Base-by-base conservation (phyloP, 331 rosid genomes). In the Quercus lobata region DNA sequence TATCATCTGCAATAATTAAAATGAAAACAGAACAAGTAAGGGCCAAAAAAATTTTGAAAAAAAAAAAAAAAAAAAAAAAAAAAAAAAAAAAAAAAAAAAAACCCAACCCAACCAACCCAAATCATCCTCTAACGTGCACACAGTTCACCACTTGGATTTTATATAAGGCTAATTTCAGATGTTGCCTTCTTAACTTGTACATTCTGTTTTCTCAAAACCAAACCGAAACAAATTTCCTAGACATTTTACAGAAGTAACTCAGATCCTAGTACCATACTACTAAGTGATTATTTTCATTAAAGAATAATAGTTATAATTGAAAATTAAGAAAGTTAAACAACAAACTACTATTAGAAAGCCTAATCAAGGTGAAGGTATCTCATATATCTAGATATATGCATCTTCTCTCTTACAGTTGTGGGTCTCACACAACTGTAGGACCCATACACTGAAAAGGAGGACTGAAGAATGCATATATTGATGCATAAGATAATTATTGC, bases 1-100 rank as follows among this genome's bases (percentile, higher is more conserved):
- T 77, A 92, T 91, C 98, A 92, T 94, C 98, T 94, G 85, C 78
- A 85, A 78, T 41, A 69, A 49, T 69, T 30, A n/a, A 37, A 72
- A 71, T 18, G 14, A 57, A 22, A 57, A 30, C 17, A 57, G 10
- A 34, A 34, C 27, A 68, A 68, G 9, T 34, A 35, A 68, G 35
- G 27, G 72, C 7, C 11, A 27, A 10, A 34, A 16, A n/a, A 34
- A 18, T 0, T 7, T 18, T 18, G 53, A 9, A 19, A 68, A 34
- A 7, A 27, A 27, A 27, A 27, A 27, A 2, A 27, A 18, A 27
- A 9, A 19, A 7, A n/a, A 7, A 10, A 1, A 8, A 2, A 68
- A 32, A 7, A 27, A 0, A 27, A 27, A 27, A 27, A 27, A 4
- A 8, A 8, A 18, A n/a, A n/a, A n/a, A n/a, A n/a, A n/a, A n/a